Base-by-base conservation (phyloP, 148 eudicot species). In the Fallopia convolvulus region DNA sequence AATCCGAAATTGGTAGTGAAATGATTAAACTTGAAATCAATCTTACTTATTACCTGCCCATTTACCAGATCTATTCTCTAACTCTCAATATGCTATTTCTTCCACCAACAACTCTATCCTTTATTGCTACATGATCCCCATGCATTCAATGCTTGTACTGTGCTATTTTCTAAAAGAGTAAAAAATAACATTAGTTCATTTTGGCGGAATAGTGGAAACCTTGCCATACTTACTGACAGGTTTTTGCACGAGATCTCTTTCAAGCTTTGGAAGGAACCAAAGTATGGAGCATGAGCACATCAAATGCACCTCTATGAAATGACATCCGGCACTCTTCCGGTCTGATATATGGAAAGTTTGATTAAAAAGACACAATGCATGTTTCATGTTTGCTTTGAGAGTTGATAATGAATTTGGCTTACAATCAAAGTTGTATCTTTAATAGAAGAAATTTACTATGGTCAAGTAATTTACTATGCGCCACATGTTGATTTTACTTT, bases 191-290 rank as follows among this genome's bases (percentile, higher is more conserved):
- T 44, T 48, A 20, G 5, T 72, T 40, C 20, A 12, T 39, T 70
- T 50, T 84, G 77, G 85, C 94, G 93, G 99, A 79, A 78, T 73
- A 79, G 94, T 68, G 94, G 91, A 78, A 89, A 91, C 83, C 98
- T 96, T 75, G 93, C 87, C 20, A 90, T 91, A 78, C 94, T 98
- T n/a, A 94, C 97, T 2, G 99, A 93, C 70, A 90, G 97, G 72
- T 91, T 96, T 76, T 63, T 93, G 42, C 88, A 93, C 58, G 99
- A 96, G 87, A 84, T 93, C 32, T 94, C 99, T 36, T 96, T 96
- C 74, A 96, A 96, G 87, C 87, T 96, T 46, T 93, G 99, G 97
- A 96, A 96, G 88, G 97, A 97, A 79, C 98, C 99, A 50, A 96
- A 96, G 76, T 96, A 96, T 82, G 99, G 99, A 78, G 99, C 99